These are phyloP conservation scores for Suhomyces tanzawaensis DNA, from an alignment of 805 yeast species.

Conservation along the genomic window DNA sequence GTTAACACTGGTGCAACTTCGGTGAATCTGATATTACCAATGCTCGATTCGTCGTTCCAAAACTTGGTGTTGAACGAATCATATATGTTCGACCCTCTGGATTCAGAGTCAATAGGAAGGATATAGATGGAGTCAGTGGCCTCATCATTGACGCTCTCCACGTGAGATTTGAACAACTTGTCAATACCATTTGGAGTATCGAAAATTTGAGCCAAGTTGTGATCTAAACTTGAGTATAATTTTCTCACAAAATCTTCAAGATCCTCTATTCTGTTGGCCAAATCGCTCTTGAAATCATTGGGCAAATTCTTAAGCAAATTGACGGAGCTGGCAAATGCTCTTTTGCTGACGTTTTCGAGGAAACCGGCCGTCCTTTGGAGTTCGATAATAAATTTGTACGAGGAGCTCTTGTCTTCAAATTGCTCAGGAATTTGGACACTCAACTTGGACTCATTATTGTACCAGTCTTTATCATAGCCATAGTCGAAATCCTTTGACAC, in stretches of 20 bases:
- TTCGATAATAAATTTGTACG: constrained; percentile 16
- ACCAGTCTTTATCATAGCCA: constrained; percentile 20
- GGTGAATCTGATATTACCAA: constrained; percentile 28
- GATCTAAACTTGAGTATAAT: constrained; percentile 9
- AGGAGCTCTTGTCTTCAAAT: constrained; percentile 7
- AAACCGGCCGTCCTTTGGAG: constrained; percentile 25
- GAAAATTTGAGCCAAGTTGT: neutral
- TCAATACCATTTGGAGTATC: constrained; percentile 7
- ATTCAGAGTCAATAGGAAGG: constrained; percentile 34
- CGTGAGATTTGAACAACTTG: constrained; percentile 23
- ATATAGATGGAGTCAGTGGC: constrained; percentile 22
- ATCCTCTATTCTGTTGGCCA: constrained; percentile 18
- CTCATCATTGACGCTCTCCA: constrained; percentile 27
- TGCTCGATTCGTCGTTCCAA: constrained; percentile 32
- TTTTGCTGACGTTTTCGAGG: constrained; percentile 13
- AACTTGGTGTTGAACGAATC: constrained; percentile 34
- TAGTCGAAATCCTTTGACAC: constrained; percentile 10
- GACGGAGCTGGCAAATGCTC: constrained; percentile 23
- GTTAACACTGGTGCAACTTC: constrained; percentile 32
- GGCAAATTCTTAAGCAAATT: constrained; percentile 17
- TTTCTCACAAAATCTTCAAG: constrained; percentile 16
- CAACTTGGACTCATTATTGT: constrained; percentile 9
- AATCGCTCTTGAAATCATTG: constrained; percentile 16
- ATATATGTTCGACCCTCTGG: constrained; percentile 24
- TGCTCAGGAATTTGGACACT: constrained; percentile 9